Evolutionary conservation across 108 stramenopile genomes (phyloP).

Genomic region (Cyclotella sp.): DNA sequence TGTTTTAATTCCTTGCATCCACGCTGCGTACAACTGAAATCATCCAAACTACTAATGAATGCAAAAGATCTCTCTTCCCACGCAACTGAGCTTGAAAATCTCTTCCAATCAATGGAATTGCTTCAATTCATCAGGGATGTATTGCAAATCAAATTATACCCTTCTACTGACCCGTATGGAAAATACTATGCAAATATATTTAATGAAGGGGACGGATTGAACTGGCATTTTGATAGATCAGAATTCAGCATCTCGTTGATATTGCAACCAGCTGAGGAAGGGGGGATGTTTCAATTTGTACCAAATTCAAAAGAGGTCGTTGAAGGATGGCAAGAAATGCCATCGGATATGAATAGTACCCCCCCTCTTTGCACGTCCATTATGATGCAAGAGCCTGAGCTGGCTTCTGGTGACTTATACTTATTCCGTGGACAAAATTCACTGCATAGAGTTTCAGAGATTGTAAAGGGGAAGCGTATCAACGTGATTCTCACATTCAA

Average conservation of each 20-base stretch:
- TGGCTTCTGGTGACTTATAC: slow-evolving; percentile 40
- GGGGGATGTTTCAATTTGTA: slow-evolving; percentile 42
- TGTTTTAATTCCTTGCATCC: slow-evolving; percentile 22
- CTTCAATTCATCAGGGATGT: slow-evolving; percentile 29
- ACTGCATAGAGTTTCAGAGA: slow-evolving; percentile 37
- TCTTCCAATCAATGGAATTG: slow-evolving; percentile 20
- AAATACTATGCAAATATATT: slow-evolving; percentile 48
- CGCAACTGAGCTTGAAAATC: slow-evolving; percentile 8
- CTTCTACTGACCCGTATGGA: slow-evolving; percentile 34
- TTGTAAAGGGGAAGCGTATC: slow-evolving; percentile 37
- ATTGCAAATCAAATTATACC: slow-evolving; percentile 26
- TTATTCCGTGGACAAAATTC: slow-evolving; percentile 44
- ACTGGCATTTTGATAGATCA: slow-evolving; percentile 42
- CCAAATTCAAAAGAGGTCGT: slow-evolving; percentile 32
- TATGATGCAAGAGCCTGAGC: slow-evolving; percentile 21
- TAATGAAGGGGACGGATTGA: slow-evolving; percentile 34
- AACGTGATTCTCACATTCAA: slow-evolving; percentile 48
- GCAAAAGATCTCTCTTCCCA: slow-evolving; percentile 27
- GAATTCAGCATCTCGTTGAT: slow-evolving; percentile 46
- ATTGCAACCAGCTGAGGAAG: slow-evolving; percentile 31
- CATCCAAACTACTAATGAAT: slow-evolving; percentile 39
- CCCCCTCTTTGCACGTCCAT: background rate
- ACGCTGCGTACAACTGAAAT: slow-evolving; percentile 24
- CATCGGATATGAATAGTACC: background rate
- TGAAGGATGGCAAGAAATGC: slow-evolving; percentile 43